A percentile compares a stretch with the other conserved stretches of the same genome.
phyloP scores from a whole-genome alignment of 139 green algal genomes.

The Chlamydomonas incerta region DNA sequence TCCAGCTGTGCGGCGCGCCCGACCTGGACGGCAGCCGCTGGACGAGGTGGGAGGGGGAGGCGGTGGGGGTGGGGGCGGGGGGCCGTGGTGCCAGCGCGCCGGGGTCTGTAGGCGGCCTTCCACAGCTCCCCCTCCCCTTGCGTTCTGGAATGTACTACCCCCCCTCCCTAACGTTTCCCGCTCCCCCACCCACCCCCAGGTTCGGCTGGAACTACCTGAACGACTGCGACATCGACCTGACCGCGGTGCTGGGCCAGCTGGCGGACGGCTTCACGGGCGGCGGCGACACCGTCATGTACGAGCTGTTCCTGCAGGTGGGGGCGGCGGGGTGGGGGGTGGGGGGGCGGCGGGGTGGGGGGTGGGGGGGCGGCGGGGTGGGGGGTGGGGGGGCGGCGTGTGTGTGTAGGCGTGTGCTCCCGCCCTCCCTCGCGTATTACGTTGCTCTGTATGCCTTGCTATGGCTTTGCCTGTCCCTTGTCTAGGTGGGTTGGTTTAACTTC shows the following conservation, averaged over 20 bases:
- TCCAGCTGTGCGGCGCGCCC: conserved; percentile 63
- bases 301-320: conserved; percentile 51
- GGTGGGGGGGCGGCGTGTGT: neutral
- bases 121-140: too few relatives aligned
- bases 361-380: neutral
- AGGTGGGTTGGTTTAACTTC: too few relatives aligned
- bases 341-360: too few relatives aligned
- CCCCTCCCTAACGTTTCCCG: too few relatives aligned
- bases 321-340: neutral
- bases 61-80: neutral
- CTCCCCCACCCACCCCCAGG: conserved; percentile 22
- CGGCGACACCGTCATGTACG: conserved; percentile 47
- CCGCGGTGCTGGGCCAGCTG: conserved; percentile 35
- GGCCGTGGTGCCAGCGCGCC: too few relatives aligned
- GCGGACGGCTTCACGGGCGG: neutral
- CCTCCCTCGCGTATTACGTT: too few relatives aligned
- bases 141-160: too few relatives aligned
- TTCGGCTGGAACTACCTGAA: conserved; percentile 65
- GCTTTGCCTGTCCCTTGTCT: too few relatives aligned
- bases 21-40: conserved; percentile 49
- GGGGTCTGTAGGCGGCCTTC: too few relatives aligned
- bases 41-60: conserved; percentile 47
- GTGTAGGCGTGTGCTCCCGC: too few relatives aligned
- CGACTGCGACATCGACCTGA: conserved; percentile 54
- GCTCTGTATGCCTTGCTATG: too few relatives aligned